Percentiles rank a stretch among this genome's conserved stretches.
These are phyloP conservation scores for Odontarrhena argentea DNA, from an alignment of 345 rosid species.

Conservation along the genomic window DNA sequence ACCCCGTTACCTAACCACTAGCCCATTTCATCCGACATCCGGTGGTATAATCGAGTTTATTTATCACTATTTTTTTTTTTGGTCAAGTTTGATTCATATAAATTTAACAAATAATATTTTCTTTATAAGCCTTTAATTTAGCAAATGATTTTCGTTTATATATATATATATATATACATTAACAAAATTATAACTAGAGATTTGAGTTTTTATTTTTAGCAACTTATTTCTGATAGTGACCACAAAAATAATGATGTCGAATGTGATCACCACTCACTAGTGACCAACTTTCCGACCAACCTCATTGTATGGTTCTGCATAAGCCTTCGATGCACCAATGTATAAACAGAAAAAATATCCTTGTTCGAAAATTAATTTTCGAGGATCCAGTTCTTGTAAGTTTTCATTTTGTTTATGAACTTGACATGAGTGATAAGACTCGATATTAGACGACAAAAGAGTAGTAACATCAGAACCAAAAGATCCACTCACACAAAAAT, in stretches of 20 bases:
- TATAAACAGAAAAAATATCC: not conserved
- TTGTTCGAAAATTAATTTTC: not conserved
- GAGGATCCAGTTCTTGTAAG: not conserved
- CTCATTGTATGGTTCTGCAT: constrained; percentile 31
- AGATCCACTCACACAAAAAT: not conserved
- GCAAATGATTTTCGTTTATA: not conserved
- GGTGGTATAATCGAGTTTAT: no score
- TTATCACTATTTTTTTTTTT: no score
- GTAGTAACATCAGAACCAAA: not conserved
- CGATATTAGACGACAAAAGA: constrained; percentile 16
- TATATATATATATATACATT: no score
- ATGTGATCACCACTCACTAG: constrained; percentile 26
- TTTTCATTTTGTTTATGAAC: not conserved
- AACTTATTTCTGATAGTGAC: constrained; percentile 1
- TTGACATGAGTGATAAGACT: constrained; percentile 29
- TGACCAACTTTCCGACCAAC: constrained; percentile 39
- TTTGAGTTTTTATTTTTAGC: not conserved
- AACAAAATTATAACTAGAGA: not conserved
- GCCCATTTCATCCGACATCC: no score
- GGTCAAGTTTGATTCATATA: not conserved
- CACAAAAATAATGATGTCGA: constrained; percentile 11
- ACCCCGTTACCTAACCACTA: no score
- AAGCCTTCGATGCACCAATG: constrained; percentile 9
- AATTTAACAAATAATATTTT: not conserved
- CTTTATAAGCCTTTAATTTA: not conserved